These are phyloP conservation scores for Puccinellia tenuiflora DNA, from an alignment of 176 grass and related monocot species.

Conservation along the genomic window DNA sequence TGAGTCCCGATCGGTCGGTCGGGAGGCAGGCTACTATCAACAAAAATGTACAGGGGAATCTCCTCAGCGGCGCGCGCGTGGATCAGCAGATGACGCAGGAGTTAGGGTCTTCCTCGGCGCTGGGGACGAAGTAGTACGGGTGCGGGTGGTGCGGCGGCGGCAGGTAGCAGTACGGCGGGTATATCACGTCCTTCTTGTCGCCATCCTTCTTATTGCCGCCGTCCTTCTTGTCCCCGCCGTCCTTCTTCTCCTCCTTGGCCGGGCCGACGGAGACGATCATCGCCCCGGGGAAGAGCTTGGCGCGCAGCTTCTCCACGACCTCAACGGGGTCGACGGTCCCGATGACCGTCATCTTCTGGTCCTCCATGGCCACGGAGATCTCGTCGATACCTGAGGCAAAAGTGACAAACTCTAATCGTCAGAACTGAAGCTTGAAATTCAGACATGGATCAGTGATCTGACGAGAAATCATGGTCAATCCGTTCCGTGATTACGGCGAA, in stretches of 20 bases:
- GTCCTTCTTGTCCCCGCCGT: neutral
- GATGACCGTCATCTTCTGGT: constrained; percentile 10
- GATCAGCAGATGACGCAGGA: constrained; percentile 62
- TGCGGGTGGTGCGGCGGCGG: neutral
- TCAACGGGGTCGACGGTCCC: constrained; percentile 51
- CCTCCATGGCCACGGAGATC: no score
- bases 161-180: neutral
- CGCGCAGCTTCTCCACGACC: constrained; percentile 45
- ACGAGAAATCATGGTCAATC: no score
- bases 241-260: constrained; percentile 44
- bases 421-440: no score
- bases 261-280: constrained; percentile 50
- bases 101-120: constrained; percentile 73
- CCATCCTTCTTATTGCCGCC: neutral
- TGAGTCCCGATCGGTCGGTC: neutral
- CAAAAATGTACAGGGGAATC: neutral
- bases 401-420: no score
- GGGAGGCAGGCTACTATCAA: neutral
- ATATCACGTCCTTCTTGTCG: neutral
- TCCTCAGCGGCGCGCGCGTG: neutral
- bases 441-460: neutral
- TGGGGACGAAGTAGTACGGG: constrained; percentile 40
- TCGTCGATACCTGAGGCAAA: no score
- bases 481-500: no score
- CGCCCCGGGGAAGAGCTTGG: constrained; percentile 11